Evolutionary conservation across 2,329 filamentous ascomycete species (phyloP).

Genomic region (Neofusicoccum ribis): DNA sequence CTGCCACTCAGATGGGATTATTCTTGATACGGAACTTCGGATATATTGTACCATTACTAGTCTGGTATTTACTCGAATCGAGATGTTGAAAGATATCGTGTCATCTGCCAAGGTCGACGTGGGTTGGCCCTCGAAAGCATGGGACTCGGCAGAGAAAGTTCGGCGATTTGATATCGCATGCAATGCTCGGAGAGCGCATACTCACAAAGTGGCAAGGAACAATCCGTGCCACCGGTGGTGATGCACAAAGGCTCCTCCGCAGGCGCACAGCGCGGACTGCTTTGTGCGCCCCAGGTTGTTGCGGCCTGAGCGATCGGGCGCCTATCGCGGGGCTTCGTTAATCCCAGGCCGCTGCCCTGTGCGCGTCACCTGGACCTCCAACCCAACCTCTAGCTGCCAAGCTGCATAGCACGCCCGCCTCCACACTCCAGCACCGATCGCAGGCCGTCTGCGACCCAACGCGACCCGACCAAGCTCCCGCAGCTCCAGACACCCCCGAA

Average conservation of each 20-base stretch:
- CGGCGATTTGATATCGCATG: no score
- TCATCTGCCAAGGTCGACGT: no score
- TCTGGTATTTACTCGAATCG: no score
- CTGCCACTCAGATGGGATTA: no score
- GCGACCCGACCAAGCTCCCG: neutral
- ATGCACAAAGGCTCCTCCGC: neutral
- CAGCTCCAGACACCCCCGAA: constrained; percentile 17
- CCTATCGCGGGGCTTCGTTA: constrained; percentile 15
- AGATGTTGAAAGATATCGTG: no score
- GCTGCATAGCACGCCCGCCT: constrained; percentile 19
- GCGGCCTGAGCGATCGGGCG: constrained; percentile 12
- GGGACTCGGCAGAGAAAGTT: no score
- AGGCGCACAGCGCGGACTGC: neutral
- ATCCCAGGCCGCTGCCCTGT: constrained; percentile 9
- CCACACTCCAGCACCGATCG: constrained; percentile 15
- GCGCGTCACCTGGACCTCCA: constrained; percentile 20
- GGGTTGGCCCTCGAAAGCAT: no score
- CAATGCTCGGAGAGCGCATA: no score
- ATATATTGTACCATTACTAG: no score
- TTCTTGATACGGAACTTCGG: no score
- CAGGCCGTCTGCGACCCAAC: constrained; percentile 8
- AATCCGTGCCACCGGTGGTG: neutral
- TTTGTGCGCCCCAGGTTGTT: neutral
- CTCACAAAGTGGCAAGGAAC: no score
- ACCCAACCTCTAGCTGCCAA: constrained; percentile 20